Base-by-base conservation (phyloP, 352 stramenopile genomes). In the Pythium utonaiense region DNA sequence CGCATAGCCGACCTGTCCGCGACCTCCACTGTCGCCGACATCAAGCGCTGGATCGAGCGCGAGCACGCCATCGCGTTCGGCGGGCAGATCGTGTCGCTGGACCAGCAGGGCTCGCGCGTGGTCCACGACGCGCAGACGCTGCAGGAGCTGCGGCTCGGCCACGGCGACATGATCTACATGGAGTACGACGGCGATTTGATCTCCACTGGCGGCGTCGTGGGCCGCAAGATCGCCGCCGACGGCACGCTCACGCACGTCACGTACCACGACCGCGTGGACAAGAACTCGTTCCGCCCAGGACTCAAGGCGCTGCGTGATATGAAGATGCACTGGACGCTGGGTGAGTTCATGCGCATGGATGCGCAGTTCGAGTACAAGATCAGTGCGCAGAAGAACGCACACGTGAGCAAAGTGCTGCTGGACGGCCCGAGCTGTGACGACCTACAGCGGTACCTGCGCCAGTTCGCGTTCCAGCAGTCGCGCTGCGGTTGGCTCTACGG, bases 291-390 rank as follows among this genome's bases (percentile, higher is more conserved):
- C 74, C 86, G 97, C 21, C 96, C 96, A 12, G 97, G 97, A 7
- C 88, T 98, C 77, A 91, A 98, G 70, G 75, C 96, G 30, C 73
- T 99, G 47, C 80, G 96, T 2, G 93, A 98, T 70, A 99, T 99
- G 86, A 99, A 99, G 78, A 99, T 98, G 95, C 79, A 98, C 64
- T 99, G 97, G 97, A 99, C 96, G 33, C 73, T 99, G 10, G 82
- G 83, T 48, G 96, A 99, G 77, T 99, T 99, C 74, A 96, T 96
- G 64, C 92, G 88, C 52, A 97, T 99, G 91, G 96, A 99, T 71
- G 83, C 93, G 30, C 83, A 98, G 66, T 99, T 98, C 69, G 93
- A 97, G 57, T 99, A 98, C 80, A 98, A 98, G 76, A 94, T 99
- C 55, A 93, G 95, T 62, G 80, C 89, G 42, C 94, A 98, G 70